Base-by-base conservation (phyloP, 805 yeast species). In the Wickerhamiella azymoides region DNA sequence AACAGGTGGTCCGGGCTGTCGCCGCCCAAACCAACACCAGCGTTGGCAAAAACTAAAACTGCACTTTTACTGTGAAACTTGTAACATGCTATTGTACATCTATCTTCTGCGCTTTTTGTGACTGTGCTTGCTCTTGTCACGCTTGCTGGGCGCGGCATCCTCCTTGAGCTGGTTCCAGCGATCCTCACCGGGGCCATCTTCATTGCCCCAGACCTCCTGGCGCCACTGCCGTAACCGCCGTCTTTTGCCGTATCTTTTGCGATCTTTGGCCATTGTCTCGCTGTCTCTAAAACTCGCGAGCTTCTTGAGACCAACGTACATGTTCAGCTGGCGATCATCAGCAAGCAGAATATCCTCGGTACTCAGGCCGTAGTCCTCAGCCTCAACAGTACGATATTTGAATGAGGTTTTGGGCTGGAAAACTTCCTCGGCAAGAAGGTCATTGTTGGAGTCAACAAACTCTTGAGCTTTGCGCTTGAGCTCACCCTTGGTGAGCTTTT, bases 351-450 rank as follows among this genome's bases (percentile, higher is more conserved):
- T 92, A 56, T 92, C 98, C 51, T 92, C 72, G 0, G 92, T 73
- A 0, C 83, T 71, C 41, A 92, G 70, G 10, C 97, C 97, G 65
- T 75, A 92, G 9, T 86, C 67, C 57, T 92, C 97, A 8, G 98
- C 96, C 1, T 95, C 86, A 3, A 92, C 97, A 55, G 86, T 94
- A 56, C 96, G 75, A 60, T 92, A 92, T 55, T 77, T 79, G 71
- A 92, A 89, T 13, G 72, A 72, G 2, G 68, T 69, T 5, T 62
- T 70, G 37, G 62, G 62, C 8, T 68, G 47, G 13, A 50, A 44
- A 2, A 57, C 76, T 55, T 82, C 84, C 26, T 82, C 89, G 21
- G 78, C 57, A 32, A 85, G 67, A 33, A 74, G 73, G 17, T 76
- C 62, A 27, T 79, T 72, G 54, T 84, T 83, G 28, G 79, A 70